Conservation (phyloP, 805 yeast genomes). For the Metschnikowia rubicola region DNA sequence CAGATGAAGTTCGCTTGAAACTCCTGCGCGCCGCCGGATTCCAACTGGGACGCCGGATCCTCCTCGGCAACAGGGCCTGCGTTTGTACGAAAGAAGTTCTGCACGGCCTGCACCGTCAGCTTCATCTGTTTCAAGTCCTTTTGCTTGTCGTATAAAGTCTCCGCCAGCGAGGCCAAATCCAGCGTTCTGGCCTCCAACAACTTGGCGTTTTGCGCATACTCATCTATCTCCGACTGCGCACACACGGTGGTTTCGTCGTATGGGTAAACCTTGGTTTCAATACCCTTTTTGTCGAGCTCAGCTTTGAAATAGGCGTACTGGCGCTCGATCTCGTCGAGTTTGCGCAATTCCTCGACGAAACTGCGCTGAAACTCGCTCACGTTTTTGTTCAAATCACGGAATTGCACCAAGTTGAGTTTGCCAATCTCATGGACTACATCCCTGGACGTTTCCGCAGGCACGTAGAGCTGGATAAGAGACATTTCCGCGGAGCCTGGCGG, state of each 20-base stretch:
- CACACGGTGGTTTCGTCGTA: constrained; percentile 28
- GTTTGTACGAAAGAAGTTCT: constrained; percentile 32
- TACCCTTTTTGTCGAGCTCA: constrained; percentile 49
- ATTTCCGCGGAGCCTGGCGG: constrained; percentile 85
- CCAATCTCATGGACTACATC: constrained; percentile 86
- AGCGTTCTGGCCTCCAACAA: constrained; percentile 69
- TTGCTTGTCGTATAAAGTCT: constrained; percentile 59
- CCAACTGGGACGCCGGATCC: constrained; percentile 37
- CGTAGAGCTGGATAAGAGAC: constrained; percentile 87
- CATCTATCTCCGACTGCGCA: constrained; percentile 66
- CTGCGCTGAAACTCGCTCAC: constrained; percentile 85
- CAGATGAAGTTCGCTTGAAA: constrained; percentile 52
- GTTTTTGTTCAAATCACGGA: constrained; percentile 75
- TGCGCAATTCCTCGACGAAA: constrained; percentile 83
- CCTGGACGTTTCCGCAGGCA: constrained; percentile 86
- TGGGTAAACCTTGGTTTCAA: constrained; percentile 35
- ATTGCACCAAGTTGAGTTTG: constrained; percentile 79
- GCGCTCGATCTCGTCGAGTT: constrained; percentile 82
- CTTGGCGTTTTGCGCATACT: constrained; percentile 57
- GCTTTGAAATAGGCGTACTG: constrained; percentile 51
- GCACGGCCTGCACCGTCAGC: constrained; percentile 40
- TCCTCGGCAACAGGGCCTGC: constrained; percentile 32
- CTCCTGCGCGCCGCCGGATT: constrained; percentile 28
- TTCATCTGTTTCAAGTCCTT: constrained; percentile 68
- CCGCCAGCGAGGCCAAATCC: constrained; percentile 68